Base-by-base conservation (phyloP, 352 stramenopile genomes). In the Proteromonas lacertae region DNA sequence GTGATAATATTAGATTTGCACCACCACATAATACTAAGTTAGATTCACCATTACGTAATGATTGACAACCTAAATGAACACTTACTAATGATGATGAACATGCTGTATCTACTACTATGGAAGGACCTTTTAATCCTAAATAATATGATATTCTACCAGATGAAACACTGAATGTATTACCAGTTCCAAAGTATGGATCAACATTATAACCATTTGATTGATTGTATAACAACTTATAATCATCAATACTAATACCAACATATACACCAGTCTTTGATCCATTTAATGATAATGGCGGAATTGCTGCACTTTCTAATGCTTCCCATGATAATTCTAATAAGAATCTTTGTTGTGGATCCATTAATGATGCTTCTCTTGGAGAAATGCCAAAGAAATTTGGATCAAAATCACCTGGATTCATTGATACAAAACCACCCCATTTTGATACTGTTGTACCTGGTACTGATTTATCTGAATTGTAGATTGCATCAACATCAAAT, bases 111-210 rank as follows among this genome's bases (percentile, higher is more conserved):
- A n/a, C n/a, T n/a, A 45, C 49, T 37, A 56, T 41, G 16, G 39
- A 47, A 7, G 51, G 51, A 17, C 51, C 51, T 32, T 40, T 32
- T 25, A 56, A 38, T n/a, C 50, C 51, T 16, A 59, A 32, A 7
- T 36, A 41, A 32, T 47, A n/a, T n/a, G n/a, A n/a, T n/a, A n/a
- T n/a, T n/a, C n/a, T n/a, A n/a, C n/a, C n/a, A n/a, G n/a, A n/a
- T 20, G n/a, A 17, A 13, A 37, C 22, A 26, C 4, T 12, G 3
- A 29, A 13, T 4, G 22, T 5, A 13, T 3, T 5, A 16, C 25
- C n/a, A 16, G 25, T 29, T 29, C 4, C 32, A 37, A 12, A 9
- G 14, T 40, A 29, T 6, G 18, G 4, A 14, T 4, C 26, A 19
- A 16, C 33, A 38, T 33, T 47, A 19, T 38, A 32, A n/a, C n/a